A percentile compares a stretch with the other conserved stretches of the same genome.
These are phyloP conservation scores for Aristolochia californica DNA, from an alignment of 164 flowering plant genomes.

Conservation along the genomic window DNA sequence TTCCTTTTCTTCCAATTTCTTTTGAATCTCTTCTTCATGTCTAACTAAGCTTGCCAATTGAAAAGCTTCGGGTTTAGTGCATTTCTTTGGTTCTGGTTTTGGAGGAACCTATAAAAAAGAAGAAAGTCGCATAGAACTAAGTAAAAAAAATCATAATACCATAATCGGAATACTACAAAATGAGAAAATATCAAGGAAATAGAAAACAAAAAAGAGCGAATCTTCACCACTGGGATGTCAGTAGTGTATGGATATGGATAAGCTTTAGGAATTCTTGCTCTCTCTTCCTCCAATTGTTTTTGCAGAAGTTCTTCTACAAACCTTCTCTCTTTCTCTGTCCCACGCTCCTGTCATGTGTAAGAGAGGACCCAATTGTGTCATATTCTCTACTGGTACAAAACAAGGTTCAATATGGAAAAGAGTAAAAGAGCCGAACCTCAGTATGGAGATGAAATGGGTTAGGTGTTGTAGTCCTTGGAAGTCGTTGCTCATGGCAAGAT, in stretches of 20 bases:
- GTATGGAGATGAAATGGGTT: conserved; percentile 87
- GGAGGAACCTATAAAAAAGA: conserved; percentile 59
- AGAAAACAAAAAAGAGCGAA: background rate
- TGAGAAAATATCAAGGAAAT: background rate
- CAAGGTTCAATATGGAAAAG: background rate
- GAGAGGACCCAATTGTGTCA: background rate
- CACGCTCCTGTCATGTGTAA: conserved; percentile 48
- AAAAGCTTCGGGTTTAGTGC: conserved; percentile 86
- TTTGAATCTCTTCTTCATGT: conserved; percentile 86
- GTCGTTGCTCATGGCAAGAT: conserved; percentile 30
- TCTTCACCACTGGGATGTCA: conserved; percentile 90
- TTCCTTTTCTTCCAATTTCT: conserved; percentile 71
- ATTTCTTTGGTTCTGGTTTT: conserved; percentile 78
- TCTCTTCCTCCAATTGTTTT: conserved; percentile 75
- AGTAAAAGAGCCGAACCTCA: conserved; percentile 33
- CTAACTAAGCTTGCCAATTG: conserved; percentile 80
- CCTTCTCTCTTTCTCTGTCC: conserved; percentile 67
- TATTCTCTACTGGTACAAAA: background rate
- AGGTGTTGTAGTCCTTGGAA: conserved; percentile 59
- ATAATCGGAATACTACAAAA: background rate
- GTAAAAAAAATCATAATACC: background rate
- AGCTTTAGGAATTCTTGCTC: conserved; percentile 75
- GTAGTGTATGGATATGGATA: conserved; percentile 93
- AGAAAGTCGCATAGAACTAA: background rate
- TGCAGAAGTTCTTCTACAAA: conserved; percentile 42